Conservation (phyloP, 176 grass and related monocot genomes). For the Rhynchospora tenuis region DNA sequence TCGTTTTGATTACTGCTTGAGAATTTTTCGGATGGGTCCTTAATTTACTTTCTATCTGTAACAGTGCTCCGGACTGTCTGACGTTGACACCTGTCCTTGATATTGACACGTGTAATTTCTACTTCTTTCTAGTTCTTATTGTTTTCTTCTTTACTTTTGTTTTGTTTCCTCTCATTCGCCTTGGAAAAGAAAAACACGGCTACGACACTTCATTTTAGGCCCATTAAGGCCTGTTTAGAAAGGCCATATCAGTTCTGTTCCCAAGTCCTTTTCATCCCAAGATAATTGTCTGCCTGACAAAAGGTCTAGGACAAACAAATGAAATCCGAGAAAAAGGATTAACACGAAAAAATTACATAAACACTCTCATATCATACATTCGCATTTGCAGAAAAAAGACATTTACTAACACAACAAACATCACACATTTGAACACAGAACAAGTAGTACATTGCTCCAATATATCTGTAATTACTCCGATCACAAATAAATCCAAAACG, state of each 20-base stretch:
- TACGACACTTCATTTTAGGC: not conserved
- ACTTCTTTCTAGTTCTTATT: not conserved
- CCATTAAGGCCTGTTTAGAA: not conserved
- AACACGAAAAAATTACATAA: not conserved
- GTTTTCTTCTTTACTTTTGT: not conserved
- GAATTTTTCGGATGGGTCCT: not conserved
- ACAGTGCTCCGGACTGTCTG: not conserved
- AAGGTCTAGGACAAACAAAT: not conserved
- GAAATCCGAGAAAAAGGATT: not conserved
- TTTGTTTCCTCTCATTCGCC: not conserved
- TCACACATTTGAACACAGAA: no score
- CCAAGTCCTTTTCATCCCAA: not conserved
- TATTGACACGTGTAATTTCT: slow-evolving; percentile 5
- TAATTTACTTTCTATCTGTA: not conserved
- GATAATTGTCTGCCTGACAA: no score
- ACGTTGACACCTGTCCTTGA: not conserved
- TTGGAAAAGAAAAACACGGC: not conserved
- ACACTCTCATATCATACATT: not conserved
- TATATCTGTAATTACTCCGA: not conserved
- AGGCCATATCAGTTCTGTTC: not conserved
- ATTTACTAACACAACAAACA: no score
- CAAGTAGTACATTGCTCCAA: no score
- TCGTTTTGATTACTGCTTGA: not conserved
- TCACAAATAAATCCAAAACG: not conserved
- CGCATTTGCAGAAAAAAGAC: not conserved